These are phyloP conservation scores for Macrophomina tecta DNA, from an alignment of 2,329 filamentous ascomycete genomes.

Conservation along the genomic window DNA sequence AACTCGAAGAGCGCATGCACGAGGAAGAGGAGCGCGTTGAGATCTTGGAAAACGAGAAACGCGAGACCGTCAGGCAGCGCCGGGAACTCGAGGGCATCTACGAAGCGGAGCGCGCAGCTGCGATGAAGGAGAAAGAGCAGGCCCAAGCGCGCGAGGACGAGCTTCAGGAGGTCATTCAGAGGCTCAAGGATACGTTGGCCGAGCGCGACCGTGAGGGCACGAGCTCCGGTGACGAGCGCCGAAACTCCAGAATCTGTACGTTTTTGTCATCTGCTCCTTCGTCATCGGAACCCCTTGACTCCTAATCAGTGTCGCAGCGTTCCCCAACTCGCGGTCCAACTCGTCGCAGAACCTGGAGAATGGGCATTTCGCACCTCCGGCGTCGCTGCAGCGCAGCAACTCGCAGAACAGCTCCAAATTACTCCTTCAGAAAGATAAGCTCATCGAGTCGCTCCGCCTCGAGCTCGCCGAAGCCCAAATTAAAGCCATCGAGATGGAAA, in stretches of 20 bases:
- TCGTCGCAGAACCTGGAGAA: constrained; percentile 72
- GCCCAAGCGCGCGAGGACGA: constrained; percentile 84
- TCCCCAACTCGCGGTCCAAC: constrained; percentile 48
- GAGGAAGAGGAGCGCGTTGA: constrained; percentile 87
- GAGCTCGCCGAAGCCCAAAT: constrained; percentile 95
- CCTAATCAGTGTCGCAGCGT: constrained; percentile 21
- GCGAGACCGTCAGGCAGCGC: constrained; percentile 80
- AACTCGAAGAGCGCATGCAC: constrained; percentile 85
- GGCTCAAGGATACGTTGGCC: constrained; percentile 86
- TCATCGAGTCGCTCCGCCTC: constrained; percentile 89
- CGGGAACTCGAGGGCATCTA: constrained; percentile 93
- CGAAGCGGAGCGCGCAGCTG: constrained; percentile 84
- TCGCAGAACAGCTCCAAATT: constrained; percentile 89
- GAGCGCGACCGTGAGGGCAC: constrained; percentile 68
- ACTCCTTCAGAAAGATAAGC: constrained; percentile 91
- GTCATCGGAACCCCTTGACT: constrained; percentile 10
- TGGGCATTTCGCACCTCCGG: constrained; percentile 84
- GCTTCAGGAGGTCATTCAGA: constrained; percentile 86
- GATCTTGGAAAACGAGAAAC: constrained; percentile 80
- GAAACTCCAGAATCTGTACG: constrained; percentile 26
- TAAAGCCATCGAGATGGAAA: constrained; percentile 92
- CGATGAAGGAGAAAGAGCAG: constrained; percentile 91
- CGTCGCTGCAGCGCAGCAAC: constrained; percentile 83
- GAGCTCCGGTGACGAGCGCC: constrained; percentile 41
- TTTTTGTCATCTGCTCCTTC: background rate